Evolutionary conservation across 2,329 filamentous ascomycete species (phyloP).

Genomic region (Beauveria rudraprayagi): DNA sequence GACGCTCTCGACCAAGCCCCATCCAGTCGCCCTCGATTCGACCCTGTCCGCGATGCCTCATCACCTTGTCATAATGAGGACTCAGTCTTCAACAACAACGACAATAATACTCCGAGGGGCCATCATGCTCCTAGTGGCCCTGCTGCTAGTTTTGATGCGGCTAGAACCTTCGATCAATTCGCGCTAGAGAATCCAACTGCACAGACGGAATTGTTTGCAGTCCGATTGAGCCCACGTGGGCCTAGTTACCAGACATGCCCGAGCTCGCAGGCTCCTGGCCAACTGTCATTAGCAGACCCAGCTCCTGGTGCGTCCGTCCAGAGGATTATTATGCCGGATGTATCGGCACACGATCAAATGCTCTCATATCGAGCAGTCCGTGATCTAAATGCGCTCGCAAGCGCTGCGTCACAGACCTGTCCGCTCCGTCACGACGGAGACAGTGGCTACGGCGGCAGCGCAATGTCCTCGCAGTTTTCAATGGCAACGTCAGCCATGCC

Average conservation of each 20-base stretch:
- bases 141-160: too few relatives aligned
- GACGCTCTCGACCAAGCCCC: neutral
- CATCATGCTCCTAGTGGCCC: too few relatives aligned
- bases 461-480: neutral
- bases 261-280: neutral
- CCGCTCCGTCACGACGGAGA: neutral
- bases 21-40: neutral
- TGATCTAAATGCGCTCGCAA: neutral
- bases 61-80: neutral
- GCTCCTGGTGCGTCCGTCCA: neutral
- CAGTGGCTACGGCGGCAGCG: neutral
- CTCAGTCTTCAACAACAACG: too few relatives aligned
- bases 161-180: neutral
- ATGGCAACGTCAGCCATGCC: neutral
- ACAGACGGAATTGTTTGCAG: neutral
- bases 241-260: neutral
- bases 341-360: neutral
- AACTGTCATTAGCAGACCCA: neutral
- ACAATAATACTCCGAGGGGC: too few relatives aligned
- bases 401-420: neutral
- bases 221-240: neutral
- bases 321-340: neutral
- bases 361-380: neutral
- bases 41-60: neutral
- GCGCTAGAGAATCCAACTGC: neutral